phyloP scores from a whole-genome alignment of 2,329 filamentous ascomycete genomes.

The Ophiobolus disseminans region DNA sequence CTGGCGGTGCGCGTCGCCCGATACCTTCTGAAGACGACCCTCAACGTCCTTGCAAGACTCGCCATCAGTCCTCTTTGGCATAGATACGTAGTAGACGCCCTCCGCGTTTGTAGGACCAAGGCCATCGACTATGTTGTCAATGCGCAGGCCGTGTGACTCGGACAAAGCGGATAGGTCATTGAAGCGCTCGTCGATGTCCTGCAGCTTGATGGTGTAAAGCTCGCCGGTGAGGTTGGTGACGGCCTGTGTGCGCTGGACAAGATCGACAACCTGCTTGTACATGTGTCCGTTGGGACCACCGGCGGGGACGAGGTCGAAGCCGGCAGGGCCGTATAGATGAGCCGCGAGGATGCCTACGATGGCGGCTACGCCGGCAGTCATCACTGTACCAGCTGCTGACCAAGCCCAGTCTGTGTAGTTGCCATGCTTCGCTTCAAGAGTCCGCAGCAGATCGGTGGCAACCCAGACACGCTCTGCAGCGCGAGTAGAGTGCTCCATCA shows the following conservation, averaged over 20 bases:
- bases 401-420: neutral
- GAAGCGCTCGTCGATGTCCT: constrained; percentile 12
- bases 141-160: constrained; percentile 18
- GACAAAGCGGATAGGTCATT: constrained; percentile 7
- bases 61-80: neutral
- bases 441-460: constrained; percentile 20
- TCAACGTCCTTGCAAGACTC: neutral
- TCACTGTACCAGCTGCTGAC: neutral
- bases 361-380: neutral
- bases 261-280: constrained; percentile 8
- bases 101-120: constrained; percentile 31
- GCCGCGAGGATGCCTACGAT: neutral
- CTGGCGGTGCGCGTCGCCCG: constrained; percentile 3
- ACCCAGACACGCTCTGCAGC: constrained; percentile 21
- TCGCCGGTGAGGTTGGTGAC: constrained; percentile 16
- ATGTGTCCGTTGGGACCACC: neutral
- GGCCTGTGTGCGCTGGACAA: constrained; percentile 15
- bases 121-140: constrained; percentile 33
- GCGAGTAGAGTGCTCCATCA: constrained; percentile 20
- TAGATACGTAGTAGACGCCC: constrained; percentile 21
- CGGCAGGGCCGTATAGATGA: neutral
- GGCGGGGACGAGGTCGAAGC: constrained; percentile 1
- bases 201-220: constrained; percentile 13
- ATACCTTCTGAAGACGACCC: neutral
- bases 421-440: neutral